phyloP scores from a whole-genome alignment of 2,329 filamentous ascomycete species.

The Emergomyces pasteurianus region DNA sequence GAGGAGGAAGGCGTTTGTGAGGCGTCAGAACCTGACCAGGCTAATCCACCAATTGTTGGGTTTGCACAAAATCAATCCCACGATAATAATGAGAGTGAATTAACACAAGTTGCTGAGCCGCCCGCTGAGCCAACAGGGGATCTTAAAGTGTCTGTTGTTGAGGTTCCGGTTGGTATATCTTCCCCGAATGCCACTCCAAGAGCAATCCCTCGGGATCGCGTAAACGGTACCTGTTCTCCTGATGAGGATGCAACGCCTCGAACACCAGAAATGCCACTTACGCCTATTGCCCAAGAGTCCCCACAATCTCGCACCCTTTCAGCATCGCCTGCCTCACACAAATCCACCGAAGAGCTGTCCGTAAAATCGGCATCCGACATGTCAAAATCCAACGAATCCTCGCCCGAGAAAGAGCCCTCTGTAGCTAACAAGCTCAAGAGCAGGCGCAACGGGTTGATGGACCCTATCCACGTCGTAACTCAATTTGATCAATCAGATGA shows the following conservation, averaged over 20 bases:
- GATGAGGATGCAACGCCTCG: constrained; percentile 10
- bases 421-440: constrained; percentile 18
- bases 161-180: constrained; percentile 3
- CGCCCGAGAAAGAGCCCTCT: constrained; percentile 11
- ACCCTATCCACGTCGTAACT: constrained; percentile 41
- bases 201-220: constrained; percentile 6
- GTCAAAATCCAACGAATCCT: constrained; percentile 7
- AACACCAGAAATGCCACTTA: neutral
- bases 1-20: neutral
- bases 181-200: constrained; percentile 7
- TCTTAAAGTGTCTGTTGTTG: neutral
- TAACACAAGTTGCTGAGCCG: neutral
- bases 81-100: neutral
- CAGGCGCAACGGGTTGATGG: constrained; percentile 27
- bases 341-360: constrained; percentile 11
- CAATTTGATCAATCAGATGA: constrained; percentile 31
- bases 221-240: constrained; percentile 9
- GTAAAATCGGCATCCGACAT: neutral
- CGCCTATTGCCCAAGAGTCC: neutral
- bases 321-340: neutral
- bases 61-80: neutral
- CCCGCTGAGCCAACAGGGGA: neutral
- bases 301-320: neutral
- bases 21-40: neutral
- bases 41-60: neutral